Evolutionary conservation across 202 grass and related monocot genomes (phyloP).

Genomic region (Zoysia matrella): DNA sequence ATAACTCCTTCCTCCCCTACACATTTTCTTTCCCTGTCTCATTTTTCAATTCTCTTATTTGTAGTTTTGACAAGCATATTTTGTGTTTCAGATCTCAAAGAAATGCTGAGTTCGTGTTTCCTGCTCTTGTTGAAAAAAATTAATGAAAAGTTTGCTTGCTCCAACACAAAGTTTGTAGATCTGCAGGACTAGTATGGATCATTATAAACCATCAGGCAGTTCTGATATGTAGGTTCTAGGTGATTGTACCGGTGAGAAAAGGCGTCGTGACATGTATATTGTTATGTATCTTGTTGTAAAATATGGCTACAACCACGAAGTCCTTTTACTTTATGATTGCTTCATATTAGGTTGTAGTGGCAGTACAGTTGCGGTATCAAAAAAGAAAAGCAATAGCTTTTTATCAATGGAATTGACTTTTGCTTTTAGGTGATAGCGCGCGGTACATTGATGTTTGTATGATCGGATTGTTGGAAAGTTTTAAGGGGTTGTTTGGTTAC

Average conservation of each 20-base stretch:
- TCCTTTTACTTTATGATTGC: constrained; percentile 7
- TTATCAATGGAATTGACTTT: neutral
- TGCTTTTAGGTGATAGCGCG: neutral
- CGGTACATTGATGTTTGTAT: neutral
- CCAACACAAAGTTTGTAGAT: constrained; percentile 9
- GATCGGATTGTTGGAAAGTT: neutral
- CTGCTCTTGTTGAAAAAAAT: neutral
- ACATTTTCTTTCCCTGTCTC: neutral
- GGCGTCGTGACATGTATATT: constrained; percentile 19
- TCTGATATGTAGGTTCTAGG: constrained; percentile 1
- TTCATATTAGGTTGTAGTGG: neutral
- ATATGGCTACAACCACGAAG: constrained; percentile 31
- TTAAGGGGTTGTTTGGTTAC: too few relatives aligned
- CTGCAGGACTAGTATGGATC: constrained; percentile 14
- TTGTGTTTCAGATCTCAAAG: constrained; percentile 20
- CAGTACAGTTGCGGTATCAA: neutral
- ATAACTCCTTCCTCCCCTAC: neutral
- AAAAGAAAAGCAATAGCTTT: neutral
- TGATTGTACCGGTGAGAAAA: neutral
- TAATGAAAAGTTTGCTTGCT: constrained; percentile 33
- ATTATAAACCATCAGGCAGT: neutral
- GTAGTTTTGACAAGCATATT: constrained; percentile 1
- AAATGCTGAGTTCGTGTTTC: neutral
- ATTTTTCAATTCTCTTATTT: neutral
- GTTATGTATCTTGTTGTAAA: constrained; percentile 43